A percentile compares a stretch with the other conserved stretches of the same genome.
These are phyloP conservation scores for Cryptomeria japonica DNA, from an alignment of 75 land plant genomes.

Conservation along the genomic window DNA sequence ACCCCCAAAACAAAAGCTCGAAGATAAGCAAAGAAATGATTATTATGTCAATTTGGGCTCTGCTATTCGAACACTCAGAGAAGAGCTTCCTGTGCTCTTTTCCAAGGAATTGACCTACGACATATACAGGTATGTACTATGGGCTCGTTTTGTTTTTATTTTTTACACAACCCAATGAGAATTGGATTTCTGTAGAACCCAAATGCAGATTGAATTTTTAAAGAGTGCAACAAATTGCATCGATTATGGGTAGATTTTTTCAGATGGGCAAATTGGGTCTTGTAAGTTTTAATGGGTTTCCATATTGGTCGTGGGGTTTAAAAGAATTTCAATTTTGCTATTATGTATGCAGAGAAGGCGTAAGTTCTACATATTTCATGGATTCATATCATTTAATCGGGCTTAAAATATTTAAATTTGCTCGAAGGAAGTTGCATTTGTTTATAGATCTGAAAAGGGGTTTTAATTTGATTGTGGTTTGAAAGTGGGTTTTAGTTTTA, in stretches of 20 bases:
- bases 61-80: constrained; percentile 86
- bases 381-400: background rate
- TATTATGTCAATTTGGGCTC: constrained; percentile 82
- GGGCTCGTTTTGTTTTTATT: no score
- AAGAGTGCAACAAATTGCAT: background rate
- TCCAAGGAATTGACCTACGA: constrained; percentile 72
- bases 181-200: background rate
- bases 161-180: background rate
- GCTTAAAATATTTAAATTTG: background rate
- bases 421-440: background rate
- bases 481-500: background rate
- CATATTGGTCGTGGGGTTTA: background rate
- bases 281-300: background rate
- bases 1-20: constrained; percentile 8
- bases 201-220: background rate
- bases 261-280: background rate
- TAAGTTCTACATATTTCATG: background rate
- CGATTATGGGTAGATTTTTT: background rate
- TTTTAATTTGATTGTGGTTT: background rate
- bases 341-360: background rate
- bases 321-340: background rate
- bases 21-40: constrained; percentile 45
- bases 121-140: constrained; percentile 76
- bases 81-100: constrained; percentile 83
- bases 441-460: background rate